Evolutionary conservation across 2,329 filamentous ascomycete genomes (phyloP).

Genomic region (Penicillium sp.): DNA sequence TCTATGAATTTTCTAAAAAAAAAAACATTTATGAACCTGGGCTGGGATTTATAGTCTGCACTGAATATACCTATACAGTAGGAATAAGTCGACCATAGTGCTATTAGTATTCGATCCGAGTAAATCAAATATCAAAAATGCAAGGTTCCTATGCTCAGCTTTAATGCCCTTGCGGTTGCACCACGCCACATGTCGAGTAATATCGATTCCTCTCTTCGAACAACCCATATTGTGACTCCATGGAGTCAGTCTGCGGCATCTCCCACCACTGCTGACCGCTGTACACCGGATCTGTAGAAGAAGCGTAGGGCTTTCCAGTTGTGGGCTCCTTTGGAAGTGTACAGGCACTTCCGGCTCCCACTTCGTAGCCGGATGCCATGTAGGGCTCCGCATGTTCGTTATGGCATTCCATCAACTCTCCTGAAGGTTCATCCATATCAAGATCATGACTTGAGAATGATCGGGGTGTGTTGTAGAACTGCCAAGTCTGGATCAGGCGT

Average conservation of each 20-base stretch:
- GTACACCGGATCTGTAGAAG: constrained; percentile 48
- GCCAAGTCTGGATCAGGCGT: constrained; percentile 82
- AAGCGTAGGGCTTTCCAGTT: constrained; percentile 38
- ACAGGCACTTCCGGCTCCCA: constrained; percentile 67
- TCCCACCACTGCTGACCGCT: constrained; percentile 46
- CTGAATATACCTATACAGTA: too few relatives aligned
- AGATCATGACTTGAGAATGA: constrained; percentile 19
- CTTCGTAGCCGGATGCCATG: constrained; percentile 80
- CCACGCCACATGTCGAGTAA: constrained; percentile 18
- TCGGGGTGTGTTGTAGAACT: constrained; percentile 64
- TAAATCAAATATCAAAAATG: too few relatives aligned
- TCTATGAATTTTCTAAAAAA: too few relatives aligned
- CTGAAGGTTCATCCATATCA: constrained; percentile 49
- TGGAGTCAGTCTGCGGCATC: constrained; percentile 29
- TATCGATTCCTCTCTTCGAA: constrained; percentile 39
- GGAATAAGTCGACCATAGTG: too few relatives aligned
- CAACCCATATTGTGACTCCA: constrained; percentile 45
- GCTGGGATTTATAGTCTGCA: too few relatives aligned
- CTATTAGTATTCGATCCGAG: too few relatives aligned
- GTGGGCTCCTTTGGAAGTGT: constrained; percentile 37
- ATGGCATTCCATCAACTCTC: constrained; percentile 28
- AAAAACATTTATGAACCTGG: too few relatives aligned
- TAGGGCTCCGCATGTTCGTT: constrained; percentile 70
- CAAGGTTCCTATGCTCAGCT: too few relatives aligned
- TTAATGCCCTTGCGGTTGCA: neutral